Evolutionary conservation across 2,329 filamentous ascomycete species (phyloP).

Genomic region (Bipolaris victoriae): DNA sequence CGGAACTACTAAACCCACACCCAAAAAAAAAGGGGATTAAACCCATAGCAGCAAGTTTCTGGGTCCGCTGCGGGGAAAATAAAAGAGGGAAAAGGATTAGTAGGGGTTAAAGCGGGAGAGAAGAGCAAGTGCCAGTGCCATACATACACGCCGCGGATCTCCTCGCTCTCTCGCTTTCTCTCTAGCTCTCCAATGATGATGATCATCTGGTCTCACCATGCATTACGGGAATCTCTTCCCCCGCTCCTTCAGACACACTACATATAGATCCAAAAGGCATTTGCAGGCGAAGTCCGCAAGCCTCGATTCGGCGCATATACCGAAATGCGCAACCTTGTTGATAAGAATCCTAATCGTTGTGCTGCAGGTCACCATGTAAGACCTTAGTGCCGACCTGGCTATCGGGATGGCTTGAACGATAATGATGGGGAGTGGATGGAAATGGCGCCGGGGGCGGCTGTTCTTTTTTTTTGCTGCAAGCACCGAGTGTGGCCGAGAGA

Average conservation of each 20-base stretch:
- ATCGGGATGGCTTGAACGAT: constrained; percentile 25
- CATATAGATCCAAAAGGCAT: constrained; percentile 12
- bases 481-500: constrained; percentile 13
- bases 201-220: constrained; percentile 1
- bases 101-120: constrained; percentile 3
- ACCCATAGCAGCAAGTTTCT: neutral
- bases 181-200: neutral
- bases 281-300: constrained; percentile 32
- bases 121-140: neutral
- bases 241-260: neutral
- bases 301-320: constrained; percentile 21
- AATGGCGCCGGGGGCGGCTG: neutral
- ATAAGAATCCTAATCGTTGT: constrained; percentile 25
- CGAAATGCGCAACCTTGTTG: constrained; percentile 24
- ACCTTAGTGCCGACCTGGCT: constrained; percentile 33
- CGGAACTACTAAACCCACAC: too few species aligned
- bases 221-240: neutral
- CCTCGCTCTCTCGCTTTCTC: neutral
- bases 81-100: neutral
- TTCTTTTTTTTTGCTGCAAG: neutral
- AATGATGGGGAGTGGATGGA: neutral
- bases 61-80: constrained; percentile 15
- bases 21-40: too few species aligned
- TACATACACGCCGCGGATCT: constrained; percentile 5
- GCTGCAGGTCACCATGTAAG: constrained; percentile 21